phyloP scores from a whole-genome alignment of 176 grass and related monocot genomes.

The Dactylis glomerata region DNA sequence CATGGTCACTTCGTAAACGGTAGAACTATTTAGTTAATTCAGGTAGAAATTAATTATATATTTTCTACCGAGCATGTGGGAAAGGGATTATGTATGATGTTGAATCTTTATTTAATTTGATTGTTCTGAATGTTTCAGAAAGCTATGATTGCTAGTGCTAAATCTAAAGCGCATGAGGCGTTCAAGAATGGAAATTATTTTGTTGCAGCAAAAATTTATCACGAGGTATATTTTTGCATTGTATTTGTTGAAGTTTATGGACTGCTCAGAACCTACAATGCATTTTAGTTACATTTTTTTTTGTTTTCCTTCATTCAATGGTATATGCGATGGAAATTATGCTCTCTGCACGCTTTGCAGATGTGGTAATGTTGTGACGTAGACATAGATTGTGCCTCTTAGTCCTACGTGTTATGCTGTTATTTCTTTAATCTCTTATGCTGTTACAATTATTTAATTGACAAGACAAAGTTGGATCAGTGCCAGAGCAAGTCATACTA shows the following conservation, averaged over 20 bases:
- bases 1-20: background rate
- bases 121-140: conserved; percentile 4
- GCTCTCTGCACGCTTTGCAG: background rate
- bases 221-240: background rate
- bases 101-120: background rate
- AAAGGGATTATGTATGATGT: background rate
- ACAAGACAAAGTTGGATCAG: background rate
- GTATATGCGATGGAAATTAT: background rate
- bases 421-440: background rate
- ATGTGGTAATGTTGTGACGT: background rate
- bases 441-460: background rate
- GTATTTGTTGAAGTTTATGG: background rate
- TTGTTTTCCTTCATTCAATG: background rate
- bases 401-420: background rate
- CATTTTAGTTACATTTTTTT: background rate
- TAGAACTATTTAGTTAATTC: background rate
- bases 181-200: conserved; percentile 31
- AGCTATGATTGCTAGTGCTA: background rate
- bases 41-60: background rate
- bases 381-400: background rate
- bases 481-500: background rate
- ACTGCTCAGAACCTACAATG: background rate
- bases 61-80: background rate
- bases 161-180: conserved; percentile 5
- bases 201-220: background rate